Base-by-base conservation (phyloP, 1,284 basidiomycete species). In the Cutaneotrichosporon dermatis region DNA sequence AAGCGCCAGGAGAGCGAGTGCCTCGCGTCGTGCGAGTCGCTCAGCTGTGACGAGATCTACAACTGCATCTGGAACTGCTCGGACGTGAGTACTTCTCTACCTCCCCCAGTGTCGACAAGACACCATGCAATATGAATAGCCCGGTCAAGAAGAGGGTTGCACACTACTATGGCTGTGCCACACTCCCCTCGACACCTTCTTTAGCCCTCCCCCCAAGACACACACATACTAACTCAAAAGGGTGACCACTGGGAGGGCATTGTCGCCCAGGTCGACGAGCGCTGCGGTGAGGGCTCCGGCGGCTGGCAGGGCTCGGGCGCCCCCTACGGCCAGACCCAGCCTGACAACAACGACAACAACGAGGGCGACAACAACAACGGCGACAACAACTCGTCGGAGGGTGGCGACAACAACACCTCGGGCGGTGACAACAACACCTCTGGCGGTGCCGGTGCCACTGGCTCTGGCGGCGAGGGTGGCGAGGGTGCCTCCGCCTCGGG, bases 61-160 rank as follows among this genome's bases (percentile, higher is more conserved):
- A 33, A 25, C 16, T 64, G 62, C 39, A 52, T 64, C 57, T 64
- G 62, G 62, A 44, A 64, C 46, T 13, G 16, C 16, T 64, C 59
- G 39, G 51, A 64, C 57, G 62, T 64, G 57, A 64, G 62, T 59
- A 36, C n/a, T 1, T 11, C 10, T 7, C 12, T 40, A 11, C 49
- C 37, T 51, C 36, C 15, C 8, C 49, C 25, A 25, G 25, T 25
- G 25, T 25, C 25, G 25, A 25, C 25, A 25, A 4, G 46, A n/a
- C 13, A 37, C 48, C 12, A 8, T 37, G 11, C 33, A 37, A 50
- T 8, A 6, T 4, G 25, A 25, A 25, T 25, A 25, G 25, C 25
- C 25, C 25, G 25, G 25, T 25, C 25, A 25, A 25, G 25, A 25
- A 25, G 25, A 25, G 25, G 25, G 25, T 25, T 25, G 25, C 25